Evolutionary conservation across 2,329 filamentous ascomycete genomes (phyloP).

Genomic region (Sporothrix inflata): DNA sequence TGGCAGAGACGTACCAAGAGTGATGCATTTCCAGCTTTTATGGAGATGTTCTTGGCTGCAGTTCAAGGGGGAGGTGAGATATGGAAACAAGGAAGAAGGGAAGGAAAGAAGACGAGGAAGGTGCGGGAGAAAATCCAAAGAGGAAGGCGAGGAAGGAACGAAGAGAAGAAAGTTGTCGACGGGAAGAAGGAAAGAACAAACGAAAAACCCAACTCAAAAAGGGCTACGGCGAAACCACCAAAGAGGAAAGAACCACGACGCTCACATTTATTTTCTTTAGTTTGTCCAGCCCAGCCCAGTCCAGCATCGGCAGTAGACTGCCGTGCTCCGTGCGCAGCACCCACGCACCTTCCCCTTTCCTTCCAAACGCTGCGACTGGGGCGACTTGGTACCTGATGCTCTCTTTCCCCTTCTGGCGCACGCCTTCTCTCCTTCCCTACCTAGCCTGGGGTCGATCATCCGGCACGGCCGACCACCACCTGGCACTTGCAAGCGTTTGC

Average conservation of each 20-base stretch:
- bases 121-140: neutral
- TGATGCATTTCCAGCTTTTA: neutral
- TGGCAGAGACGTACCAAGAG: neutral
- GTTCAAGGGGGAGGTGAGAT: neutral
- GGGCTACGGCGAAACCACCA: neutral
- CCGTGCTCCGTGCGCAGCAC: neutral
- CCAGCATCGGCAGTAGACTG: neutral
- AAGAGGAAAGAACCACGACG: neutral
- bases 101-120: neutral
- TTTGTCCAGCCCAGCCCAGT: neutral
- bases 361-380: neutral
- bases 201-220: neutral
- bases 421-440: neutral
- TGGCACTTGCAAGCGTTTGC: slow-evolving; percentile 14
- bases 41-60: slow-evolving; percentile 13
- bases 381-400: neutral
- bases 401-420: slow-evolving; percentile 4
- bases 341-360: neutral
- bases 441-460: slow-evolving; percentile 17
- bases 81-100: slow-evolving; percentile 9
- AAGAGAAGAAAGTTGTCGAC: neutral
- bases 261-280: neutral
- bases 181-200: neutral
- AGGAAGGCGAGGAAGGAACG: neutral
- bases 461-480: slow-evolving; percentile 17